These are phyloP conservation scores for Tribonema minus DNA, from an alignment of 108 stramenopile genomes.

Conservation along the genomic window DNA sequence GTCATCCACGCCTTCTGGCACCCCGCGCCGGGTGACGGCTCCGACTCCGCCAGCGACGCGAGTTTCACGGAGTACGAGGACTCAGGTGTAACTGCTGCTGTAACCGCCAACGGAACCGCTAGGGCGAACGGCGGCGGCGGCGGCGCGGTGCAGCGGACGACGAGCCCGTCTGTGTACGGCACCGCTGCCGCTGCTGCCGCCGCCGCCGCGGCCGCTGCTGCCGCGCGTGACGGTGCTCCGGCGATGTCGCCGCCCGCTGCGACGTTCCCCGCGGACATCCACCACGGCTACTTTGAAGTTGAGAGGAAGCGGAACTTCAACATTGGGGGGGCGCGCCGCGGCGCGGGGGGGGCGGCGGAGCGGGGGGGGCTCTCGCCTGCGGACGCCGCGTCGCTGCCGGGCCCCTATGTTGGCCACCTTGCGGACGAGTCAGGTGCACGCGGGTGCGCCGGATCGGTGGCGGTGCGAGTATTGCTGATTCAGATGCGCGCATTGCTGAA, in stretches of 20 bases:
- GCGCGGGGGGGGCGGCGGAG: background rate
- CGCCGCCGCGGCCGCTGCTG: background rate
- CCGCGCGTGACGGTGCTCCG: background rate
- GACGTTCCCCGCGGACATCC: background rate
- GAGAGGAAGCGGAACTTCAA: background rate
- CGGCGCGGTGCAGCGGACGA: background rate
- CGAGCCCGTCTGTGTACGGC: background rate
- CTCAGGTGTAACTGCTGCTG: background rate
- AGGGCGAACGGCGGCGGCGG: background rate
- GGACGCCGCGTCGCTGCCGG: background rate
- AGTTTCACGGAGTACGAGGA: background rate
- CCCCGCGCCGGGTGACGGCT: no score
- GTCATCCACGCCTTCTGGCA: constrained; percentile 1
- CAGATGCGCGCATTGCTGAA: no score
- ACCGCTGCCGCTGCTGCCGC: background rate
- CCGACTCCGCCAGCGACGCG: background rate
- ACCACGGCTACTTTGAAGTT: background rate
- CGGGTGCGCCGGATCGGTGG: no score
- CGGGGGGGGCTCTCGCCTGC: background rate
- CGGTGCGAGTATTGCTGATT: no score
- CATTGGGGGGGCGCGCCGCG: background rate
- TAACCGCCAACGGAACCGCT: background rate
- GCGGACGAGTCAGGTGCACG: no score
- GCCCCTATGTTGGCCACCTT: background rate
- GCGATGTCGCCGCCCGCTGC: background rate